Evolutionary conservation across 192 early-diverging fungal genomes (phyloP).

Genomic region (Coemansia sp.): DNA sequence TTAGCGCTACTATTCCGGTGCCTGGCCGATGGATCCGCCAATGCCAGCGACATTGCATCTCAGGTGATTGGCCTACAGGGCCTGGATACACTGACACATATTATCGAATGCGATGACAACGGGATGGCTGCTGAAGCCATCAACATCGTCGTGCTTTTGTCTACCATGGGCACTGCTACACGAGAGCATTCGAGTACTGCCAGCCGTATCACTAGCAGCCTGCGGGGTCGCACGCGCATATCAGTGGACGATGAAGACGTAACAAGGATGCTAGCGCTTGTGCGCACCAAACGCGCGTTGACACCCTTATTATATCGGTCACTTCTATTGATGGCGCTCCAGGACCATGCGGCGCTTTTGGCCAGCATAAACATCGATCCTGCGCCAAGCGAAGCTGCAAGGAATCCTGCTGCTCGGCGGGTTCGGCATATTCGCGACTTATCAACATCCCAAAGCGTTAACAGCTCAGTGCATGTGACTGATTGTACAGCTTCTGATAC

Average conservation of each 20-base stretch:
- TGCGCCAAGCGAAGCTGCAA: background rate
- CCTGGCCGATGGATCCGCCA: slow-evolving; percentile 42
- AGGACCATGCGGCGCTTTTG: slow-evolving; percentile 35
- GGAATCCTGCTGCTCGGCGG: background rate
- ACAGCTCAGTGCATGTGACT: slow-evolving; percentile 8
- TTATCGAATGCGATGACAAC: slow-evolving; percentile 46
- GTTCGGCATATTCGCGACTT: slow-evolving; percentile 28
- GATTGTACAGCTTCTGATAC: background rate
- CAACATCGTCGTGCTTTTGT: slow-evolving; percentile 42
- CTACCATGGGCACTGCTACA: slow-evolving; percentile 19
- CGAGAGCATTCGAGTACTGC: slow-evolving; percentile 33
- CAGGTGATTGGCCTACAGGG: slow-evolving; percentile 24
- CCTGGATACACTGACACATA: slow-evolving; percentile 32
- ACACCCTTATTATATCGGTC: slow-evolving; percentile 38
- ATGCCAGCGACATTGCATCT: slow-evolving; percentile 24
- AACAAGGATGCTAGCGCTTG: slow-evolving; percentile 20
- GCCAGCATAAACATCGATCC: slow-evolving; percentile 36
- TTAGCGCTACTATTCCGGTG: slow-evolving; percentile 43
- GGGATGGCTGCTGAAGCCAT: slow-evolving; percentile 34
- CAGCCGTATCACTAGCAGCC: slow-evolving; percentile 41
- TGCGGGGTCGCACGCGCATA: slow-evolving; percentile 26
- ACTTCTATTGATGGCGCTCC: slow-evolving; percentile 25
- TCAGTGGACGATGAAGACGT: slow-evolving; percentile 22
- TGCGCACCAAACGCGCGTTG: slow-evolving; percentile 34
- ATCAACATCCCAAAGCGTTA: slow-evolving; percentile 9